A percentile compares a stretch with the other conserved stretches of the same genome.
Conservation (phyloP, 2,329 filamentous ascomycete genomes). For the Leptographium procerum region DNA sequence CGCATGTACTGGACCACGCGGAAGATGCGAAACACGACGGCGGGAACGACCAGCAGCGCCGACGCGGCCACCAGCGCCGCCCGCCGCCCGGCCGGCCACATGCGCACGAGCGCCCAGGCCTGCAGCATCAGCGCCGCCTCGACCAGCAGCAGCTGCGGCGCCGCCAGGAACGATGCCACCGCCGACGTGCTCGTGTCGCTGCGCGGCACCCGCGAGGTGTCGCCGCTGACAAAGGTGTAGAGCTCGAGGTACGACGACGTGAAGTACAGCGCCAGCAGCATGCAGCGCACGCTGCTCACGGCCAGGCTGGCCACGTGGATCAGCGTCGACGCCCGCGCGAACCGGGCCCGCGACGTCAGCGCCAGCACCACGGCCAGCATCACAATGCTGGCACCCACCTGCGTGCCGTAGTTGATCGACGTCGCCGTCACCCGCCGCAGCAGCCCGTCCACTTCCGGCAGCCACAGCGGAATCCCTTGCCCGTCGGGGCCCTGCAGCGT, state of each 20-base stretch:
- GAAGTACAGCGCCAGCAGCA: slow-evolving; percentile 47
- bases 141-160: slow-evolving; percentile 33
- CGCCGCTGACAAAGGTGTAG: slow-evolving; percentile 46
- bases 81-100: slow-evolving; percentile 31
- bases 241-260: slow-evolving; percentile 48
- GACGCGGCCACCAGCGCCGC: slow-evolving; percentile 20
- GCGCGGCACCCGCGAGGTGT: slow-evolving; percentile 37
- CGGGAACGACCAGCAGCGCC: slow-evolving; percentile 18
- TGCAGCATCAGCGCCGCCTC: slow-evolving; percentile 38
- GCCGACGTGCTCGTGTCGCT: slow-evolving; percentile 25
- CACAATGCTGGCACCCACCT: slow-evolving; percentile 32
- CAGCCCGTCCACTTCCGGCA: slow-evolving; percentile 7
- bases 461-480: slow-evolving; percentile 3
- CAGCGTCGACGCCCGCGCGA: slow-evolving; percentile 50
- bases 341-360: slow-evolving; percentile 55
- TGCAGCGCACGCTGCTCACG: slow-evolving; percentile 47
- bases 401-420: slow-evolving; percentile 12
- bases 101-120: slow-evolving; percentile 38
- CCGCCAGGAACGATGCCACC: slow-evolving; percentile 27
- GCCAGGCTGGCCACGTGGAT: slow-evolving; percentile 52
- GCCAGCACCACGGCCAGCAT: slow-evolving; percentile 55
- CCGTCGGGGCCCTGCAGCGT: slow-evolving; percentile 4
- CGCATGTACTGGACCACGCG: slow-evolving; percentile 25
- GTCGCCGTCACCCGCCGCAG: neutral
- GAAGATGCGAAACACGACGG: slow-evolving; percentile 21